phyloP scores from a whole-genome alignment of 2,329 filamentous ascomycete genomes.

The Fusarium compactum region DNA sequence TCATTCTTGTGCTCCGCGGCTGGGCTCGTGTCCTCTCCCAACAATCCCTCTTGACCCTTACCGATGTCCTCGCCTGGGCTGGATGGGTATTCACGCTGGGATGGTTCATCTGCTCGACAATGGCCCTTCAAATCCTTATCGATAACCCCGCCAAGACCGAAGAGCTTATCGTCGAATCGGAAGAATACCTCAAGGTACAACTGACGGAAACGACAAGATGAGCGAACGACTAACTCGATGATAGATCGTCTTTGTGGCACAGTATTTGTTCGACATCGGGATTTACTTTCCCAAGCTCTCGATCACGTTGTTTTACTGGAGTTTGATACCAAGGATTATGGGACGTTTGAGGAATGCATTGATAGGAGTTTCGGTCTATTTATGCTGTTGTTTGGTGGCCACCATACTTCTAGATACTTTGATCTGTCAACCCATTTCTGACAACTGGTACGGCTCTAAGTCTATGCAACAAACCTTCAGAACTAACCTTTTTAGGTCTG shows the following conservation, averaged over 20 bases:
- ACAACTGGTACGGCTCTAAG: neutral
- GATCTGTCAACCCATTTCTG: constrained; percentile 3
- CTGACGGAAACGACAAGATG: fast-evolving
- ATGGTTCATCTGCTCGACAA: constrained; percentile 27
- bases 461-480: fast-evolving
- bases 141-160: constrained; percentile 5
- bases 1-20: neutral
- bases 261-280: constrained; percentile 20
- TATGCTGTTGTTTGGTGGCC: neutral
- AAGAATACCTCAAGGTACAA: constrained; percentile 14
- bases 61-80: constrained; percentile 8
- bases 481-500: neutral
- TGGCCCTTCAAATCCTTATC: constrained; percentile 14
- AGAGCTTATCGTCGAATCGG: constrained; percentile 6
- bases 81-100: constrained; percentile 22
- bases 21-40: constrained; percentile 6
- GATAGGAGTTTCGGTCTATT: constrained; percentile 5
- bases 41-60: neutral
- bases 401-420: constrained; percentile 18
- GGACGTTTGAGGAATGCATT: neutral
- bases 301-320: constrained; percentile 24
- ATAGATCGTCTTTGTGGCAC: constrained; percentile 12
- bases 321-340: constrained; percentile 4
- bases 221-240: neutral
- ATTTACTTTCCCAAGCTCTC: constrained; percentile 25